Evolutionary conservation across 805 yeast genomes (phyloP).

Genomic region (Candida broadrunensis): DNA sequence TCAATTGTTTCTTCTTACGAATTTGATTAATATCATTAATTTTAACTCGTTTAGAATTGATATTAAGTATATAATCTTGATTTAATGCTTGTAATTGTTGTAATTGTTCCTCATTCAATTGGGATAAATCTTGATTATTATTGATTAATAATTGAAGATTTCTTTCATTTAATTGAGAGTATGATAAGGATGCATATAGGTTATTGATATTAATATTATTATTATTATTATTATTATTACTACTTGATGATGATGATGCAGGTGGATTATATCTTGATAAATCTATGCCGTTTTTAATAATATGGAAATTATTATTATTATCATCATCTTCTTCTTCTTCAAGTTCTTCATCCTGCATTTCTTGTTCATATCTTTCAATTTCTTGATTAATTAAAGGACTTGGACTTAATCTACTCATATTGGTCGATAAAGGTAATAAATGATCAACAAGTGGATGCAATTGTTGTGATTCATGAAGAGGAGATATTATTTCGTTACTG

Average conservation of each 20-base stretch:
- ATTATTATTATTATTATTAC: constrained; percentile 4
- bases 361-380: constrained; percentile 25
- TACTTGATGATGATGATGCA: constrained; percentile 8
- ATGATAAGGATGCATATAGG: constrained; percentile 37
- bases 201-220: constrained; percentile 3
- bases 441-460: constrained; percentile 21
- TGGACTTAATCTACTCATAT: neutral
- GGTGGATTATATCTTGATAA: constrained; percentile 24
- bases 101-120: constrained; percentile 29
- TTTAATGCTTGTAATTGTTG: constrained; percentile 21
- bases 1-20: constrained; percentile 43
- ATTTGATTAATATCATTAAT: constrained; percentile 41
- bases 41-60: constrained; percentile 36
- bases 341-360: constrained; percentile 16
- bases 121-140: constrained; percentile 36
- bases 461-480: neutral
- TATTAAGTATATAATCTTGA: constrained; percentile 14
- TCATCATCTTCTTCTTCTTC: constrained; percentile 16
- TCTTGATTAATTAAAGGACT: constrained; percentile 11
- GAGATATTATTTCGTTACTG: neutral
- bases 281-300: constrained; percentile 29
- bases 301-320: neutral
- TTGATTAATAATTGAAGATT: constrained; percentile 33
- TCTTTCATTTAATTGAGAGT: constrained; percentile 37
- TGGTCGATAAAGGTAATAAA: constrained; percentile 13